Percentiles rank a stretch among this genome's conserved stretches.
Evolutionary conservation across 2,329 filamentous ascomycete species (phyloP).

Genomic region (Endothia cerciana): DNA sequence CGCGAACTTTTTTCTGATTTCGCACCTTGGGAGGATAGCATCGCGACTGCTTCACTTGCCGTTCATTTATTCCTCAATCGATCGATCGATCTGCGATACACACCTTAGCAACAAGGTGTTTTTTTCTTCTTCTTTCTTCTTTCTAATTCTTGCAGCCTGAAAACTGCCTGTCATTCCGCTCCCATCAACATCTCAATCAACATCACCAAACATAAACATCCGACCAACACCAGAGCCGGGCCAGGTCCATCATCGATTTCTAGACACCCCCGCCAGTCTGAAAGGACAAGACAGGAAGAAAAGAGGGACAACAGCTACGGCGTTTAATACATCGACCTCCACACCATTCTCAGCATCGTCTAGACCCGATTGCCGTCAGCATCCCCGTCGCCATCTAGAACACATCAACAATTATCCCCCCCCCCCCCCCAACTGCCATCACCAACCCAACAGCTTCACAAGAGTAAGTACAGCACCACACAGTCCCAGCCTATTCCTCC

Average conservation of each 20-base stretch:
- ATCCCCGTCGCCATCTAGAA: slow-evolving; percentile 1
- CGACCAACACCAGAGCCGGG: neutral
- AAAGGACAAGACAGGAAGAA: slow-evolving; percentile 4
- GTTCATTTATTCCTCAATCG: slow-evolving; percentile 13
- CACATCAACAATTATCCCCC: too few species aligned
- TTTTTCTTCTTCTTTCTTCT: neutral
- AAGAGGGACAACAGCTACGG: neutral
- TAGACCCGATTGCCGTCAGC: slow-evolving; percentile 6
- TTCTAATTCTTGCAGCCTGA: slow-evolving; percentile 10
- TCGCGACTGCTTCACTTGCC: slow-evolving; percentile 18
- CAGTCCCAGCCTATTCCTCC: neutral
- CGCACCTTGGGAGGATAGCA: slow-evolving; percentile 7
- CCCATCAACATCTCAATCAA: neutral
- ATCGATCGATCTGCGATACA: slow-evolving; percentile 6
- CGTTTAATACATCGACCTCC: slow-evolving; percentile 6
- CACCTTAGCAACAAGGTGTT: neutral
- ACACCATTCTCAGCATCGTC: slow-evolving; percentile 10
- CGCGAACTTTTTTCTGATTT: slow-evolving; percentile 4
- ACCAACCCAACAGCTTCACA: slow-evolving; percentile 11
- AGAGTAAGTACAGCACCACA: slow-evolving; percentile 8
- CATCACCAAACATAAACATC: neutral
- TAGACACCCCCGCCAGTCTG: neutral
- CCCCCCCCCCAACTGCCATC: too few species aligned
- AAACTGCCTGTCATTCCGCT: slow-evolving; percentile 11
- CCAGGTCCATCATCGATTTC: neutral